Percentiles rank a stretch among this genome's conserved stretches.
Evolutionary conservation across 768 basidiomycete species (phyloP).

Genomic region (Tremella yokohamensis): DNA sequence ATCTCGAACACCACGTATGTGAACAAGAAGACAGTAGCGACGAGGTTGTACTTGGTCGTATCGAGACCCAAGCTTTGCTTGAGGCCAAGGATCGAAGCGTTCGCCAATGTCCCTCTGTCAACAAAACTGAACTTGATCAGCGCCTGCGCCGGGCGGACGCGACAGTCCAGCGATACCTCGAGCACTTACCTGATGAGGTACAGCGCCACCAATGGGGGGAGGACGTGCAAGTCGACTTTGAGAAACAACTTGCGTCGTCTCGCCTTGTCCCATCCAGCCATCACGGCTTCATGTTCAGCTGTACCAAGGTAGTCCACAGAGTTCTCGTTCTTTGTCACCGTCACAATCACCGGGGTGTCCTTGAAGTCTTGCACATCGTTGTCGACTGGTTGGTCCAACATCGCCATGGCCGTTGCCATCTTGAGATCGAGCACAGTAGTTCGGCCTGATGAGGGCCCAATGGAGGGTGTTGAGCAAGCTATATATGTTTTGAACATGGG

Average conservation of each 20-base stretch:
- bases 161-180: background rate
- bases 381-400: too few species aligned
- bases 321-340: too few species aligned
- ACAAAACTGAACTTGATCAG: background rate
- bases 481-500: too few species aligned
- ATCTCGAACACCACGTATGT: slow-evolving; percentile 1
- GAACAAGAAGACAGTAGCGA: slow-evolving; percentile 3
- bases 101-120: slow-evolving; percentile 11
- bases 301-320: too few species aligned
- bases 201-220: background rate
- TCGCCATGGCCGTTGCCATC: too few species aligned
- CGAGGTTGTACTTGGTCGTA: slow-evolving; percentile 4
- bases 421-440: too few species aligned
- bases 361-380: too few species aligned
- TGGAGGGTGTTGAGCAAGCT: too few species aligned
- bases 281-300: too few species aligned
- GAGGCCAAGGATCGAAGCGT: slow-evolving; percentile 14
- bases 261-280: slow-evolving; percentile 1
- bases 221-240: slow-evolving; percentile 4
- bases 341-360: too few species aligned
- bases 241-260: slow-evolving; percentile 1
- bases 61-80: background rate
- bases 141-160: background rate
- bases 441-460: too few species aligned
- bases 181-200: slow-evolving; percentile 1